phyloP scores from a whole-genome alignment of 768 basidiomycete genomes.

The Chiua virens region DNA sequence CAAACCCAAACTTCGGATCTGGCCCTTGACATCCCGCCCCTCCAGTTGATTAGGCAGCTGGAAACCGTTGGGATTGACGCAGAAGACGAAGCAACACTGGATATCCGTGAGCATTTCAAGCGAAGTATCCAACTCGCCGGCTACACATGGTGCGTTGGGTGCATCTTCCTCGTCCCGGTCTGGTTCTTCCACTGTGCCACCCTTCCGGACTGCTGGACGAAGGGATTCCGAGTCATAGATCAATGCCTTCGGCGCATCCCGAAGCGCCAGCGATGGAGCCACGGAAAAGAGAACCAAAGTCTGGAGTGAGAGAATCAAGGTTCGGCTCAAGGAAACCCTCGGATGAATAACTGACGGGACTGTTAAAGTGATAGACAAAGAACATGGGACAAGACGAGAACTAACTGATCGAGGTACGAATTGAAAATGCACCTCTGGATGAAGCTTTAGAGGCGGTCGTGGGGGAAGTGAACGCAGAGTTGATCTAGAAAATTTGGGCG shows the following conservation, averaged over 20 bases:
- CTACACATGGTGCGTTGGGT: slow-evolving; percentile 58
- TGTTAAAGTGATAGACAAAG: slow-evolving; percentile 89
- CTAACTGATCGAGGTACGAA: slow-evolving; percentile 83
- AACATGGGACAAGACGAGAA: slow-evolving; percentile 87
- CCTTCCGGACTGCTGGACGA: slow-evolving; percentile 52
- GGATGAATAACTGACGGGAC: slow-evolving; percentile 87
- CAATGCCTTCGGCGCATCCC: slow-evolving; percentile 63
- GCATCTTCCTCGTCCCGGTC: slow-evolving; percentile 49
- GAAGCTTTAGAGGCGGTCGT: slow-evolving; percentile 87
- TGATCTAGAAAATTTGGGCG: slow-evolving; percentile 93
- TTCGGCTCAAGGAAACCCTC: slow-evolving; percentile 90
- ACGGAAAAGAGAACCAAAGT: slow-evolving; percentile 87
- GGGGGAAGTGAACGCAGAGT: slow-evolving; percentile 94
- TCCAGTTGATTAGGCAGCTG: slow-evolving; percentile 92
- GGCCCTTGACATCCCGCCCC: slow-evolving; percentile 82
- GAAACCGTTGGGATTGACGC: slow-evolving; percentile 89
- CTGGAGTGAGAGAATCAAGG: slow-evolving; percentile 85
- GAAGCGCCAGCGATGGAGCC: slow-evolving; percentile 41
- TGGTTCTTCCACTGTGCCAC: slow-evolving; percentile 36
- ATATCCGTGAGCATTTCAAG: slow-evolving; percentile 86
- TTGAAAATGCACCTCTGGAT: slow-evolving; percentile 80
- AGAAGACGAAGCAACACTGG: slow-evolving; percentile 87
- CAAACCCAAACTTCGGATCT: slow-evolving; percentile 78
- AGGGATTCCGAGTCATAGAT: slow-evolving; percentile 86
- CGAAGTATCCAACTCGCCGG: slow-evolving; percentile 85